Conservation (phyloP, 2,329 filamentous ascomycete species). For the Pochonia chlamydosporia region DNA sequence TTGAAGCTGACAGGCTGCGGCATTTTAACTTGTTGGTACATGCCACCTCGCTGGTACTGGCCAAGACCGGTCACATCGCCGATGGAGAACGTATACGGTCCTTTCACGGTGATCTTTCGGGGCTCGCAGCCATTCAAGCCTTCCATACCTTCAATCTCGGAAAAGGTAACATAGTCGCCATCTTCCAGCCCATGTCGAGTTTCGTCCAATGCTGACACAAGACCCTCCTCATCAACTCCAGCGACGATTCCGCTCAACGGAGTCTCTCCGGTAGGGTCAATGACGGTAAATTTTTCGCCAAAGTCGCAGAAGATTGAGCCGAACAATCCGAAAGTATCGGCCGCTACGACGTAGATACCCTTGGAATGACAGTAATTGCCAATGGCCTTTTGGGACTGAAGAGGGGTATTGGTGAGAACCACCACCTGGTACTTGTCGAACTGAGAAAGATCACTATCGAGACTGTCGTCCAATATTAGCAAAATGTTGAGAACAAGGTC, state of each 20-base stretch:
- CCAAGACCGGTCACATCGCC: conserved; percentile 86
- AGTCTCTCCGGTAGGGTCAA: conserved; percentile 86
- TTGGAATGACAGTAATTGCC: conserved; percentile 93
- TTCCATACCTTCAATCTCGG: conserved; percentile 90
- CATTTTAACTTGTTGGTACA: conserved; percentile 98
- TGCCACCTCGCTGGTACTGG: conserved; percentile 79
- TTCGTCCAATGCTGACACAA: conserved; percentile 92
- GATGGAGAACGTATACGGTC: conserved; percentile 95
- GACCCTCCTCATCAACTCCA: conserved; percentile 78
- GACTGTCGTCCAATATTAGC: conserved; percentile 33
- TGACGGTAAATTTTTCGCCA: conserved; percentile 84
- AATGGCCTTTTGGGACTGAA: conserved; percentile 75
- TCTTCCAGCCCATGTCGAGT: conserved; percentile 92
- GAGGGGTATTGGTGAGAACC: conserved; percentile 77
- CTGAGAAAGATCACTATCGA: conserved; percentile 71
- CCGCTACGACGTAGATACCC: conserved; percentile 81
- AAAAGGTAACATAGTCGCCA: conserved; percentile 93
- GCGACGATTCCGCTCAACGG: conserved; percentile 84
- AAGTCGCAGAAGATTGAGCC: conserved; percentile 97
- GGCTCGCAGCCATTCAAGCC: conserved; percentile 76
- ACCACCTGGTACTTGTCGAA: conserved; percentile 90
- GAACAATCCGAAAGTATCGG: conserved; percentile 90
- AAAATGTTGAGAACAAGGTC: background rate
- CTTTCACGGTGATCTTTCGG: conserved; percentile 88
- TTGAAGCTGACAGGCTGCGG: conserved; percentile 90